phyloP scores from a whole-genome alignment of 2,329 filamentous ascomycete genomes.

The Didymella lethalis region DNA sequence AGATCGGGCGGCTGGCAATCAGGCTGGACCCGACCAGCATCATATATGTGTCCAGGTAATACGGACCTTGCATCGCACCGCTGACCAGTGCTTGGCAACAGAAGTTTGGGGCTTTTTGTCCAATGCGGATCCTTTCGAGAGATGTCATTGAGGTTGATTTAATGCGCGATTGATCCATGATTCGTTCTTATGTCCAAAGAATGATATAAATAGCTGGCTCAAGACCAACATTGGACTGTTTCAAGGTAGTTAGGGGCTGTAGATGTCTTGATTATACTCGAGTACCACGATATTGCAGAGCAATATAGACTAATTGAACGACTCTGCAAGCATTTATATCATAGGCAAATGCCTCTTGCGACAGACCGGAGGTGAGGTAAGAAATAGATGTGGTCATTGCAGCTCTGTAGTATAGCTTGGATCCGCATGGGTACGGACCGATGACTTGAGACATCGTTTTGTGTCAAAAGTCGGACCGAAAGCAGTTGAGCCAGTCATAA shows the following conservation, averaged over 20 bases:
- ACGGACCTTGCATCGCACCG: neutral
- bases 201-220: neutral
- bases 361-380: neutral
- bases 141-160: neutral
- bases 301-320: no score
- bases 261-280: neutral
- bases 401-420: neutral
- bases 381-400: neutral
- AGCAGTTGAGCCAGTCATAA: neutral
- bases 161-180: neutral
- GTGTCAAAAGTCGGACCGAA: neutral
- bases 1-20: neutral
- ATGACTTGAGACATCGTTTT: neutral
- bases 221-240: neutral
- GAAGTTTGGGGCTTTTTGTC: neutral
- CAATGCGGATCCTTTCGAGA: neutral
- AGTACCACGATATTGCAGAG: neutral
- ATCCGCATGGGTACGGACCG: neutral
- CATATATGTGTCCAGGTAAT: neutral
- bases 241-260: no score
- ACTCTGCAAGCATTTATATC: no score
- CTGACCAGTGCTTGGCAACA: neutral
- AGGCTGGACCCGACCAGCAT: neutral
- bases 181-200: neutral
- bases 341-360: no score